Base-by-base conservation (phyloP, 2,329 filamentous ascomycete species). In the Sporothrix luriei region DNA sequence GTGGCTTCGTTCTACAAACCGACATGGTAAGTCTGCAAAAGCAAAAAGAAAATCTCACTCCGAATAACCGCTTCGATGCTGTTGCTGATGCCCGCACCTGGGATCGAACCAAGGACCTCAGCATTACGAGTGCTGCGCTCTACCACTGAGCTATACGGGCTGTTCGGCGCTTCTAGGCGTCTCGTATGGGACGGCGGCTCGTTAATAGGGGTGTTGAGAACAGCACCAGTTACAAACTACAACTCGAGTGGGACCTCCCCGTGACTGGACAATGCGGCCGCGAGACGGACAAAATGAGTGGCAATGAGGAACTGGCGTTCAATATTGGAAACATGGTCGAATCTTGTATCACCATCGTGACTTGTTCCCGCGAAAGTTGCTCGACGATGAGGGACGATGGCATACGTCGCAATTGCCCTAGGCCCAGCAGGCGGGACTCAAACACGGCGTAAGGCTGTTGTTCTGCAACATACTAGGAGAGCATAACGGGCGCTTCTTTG, bases 101-200 rank as follows among this genome's bases (percentile, higher is more conserved):
- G 65, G 65, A 67, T 67, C 65, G 65, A 67, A 67, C 65, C 65
- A 67, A 55, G 65, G 65, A 67, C 65, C 65, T 67, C 65, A 67
- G 65, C 65, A 67, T 67, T 67, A 67, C 65, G 65, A 67, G 65
- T 67, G 65, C 65, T 67, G 65, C 65, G 65, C 65, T 67, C 65
- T 67, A 67, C 65, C 65, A 67, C 65, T 67, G 65, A 67, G 65
- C 65, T 67, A 67, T 67, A 67, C 65, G 65, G 65, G 65, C 65
- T 48, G 33, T 26, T 38, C 5, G 3, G 24, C 61, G 24, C 61
- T 52, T 65, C 21, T 26, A 19, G 40, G 59, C 61, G 62, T 66
- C 48, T 52, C 52, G 24, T 51, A 51, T 49, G 43, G 43, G 40
- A 38, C 64, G 64, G 48, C 64, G 64, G 57, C 40, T 11, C 24